phyloP scores from a whole-genome alignment of 345 rosid genomes.

The Sisymbrium irio region DNA sequence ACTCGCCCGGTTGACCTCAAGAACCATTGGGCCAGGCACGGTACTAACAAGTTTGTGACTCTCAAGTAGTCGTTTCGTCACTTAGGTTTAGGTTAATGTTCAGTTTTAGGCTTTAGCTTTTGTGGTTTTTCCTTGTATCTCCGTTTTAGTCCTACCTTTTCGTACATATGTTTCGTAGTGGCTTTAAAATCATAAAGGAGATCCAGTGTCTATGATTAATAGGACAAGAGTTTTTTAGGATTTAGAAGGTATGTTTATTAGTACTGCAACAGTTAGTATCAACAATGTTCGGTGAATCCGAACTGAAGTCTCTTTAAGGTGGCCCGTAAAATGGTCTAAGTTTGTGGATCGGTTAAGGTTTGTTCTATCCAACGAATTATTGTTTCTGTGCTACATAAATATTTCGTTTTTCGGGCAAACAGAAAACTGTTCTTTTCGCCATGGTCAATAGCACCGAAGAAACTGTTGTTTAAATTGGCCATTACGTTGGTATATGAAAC shows the following conservation, averaged over 20 bases:
- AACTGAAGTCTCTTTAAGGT: not conserved
- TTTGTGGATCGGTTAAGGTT: not conserved
- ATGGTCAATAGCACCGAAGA: not conserved
- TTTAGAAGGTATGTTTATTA: not conserved
- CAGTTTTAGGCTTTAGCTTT: conserved; percentile 11
- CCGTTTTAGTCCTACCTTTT: not conserved
- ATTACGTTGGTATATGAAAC: not conserved
- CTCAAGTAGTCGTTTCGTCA: conserved; percentile 40
- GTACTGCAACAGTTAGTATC: not conserved
- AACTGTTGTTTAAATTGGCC: no score
- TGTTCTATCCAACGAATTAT: not conserved
- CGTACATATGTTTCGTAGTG: conserved; percentile 17
- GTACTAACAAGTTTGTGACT: conserved; percentile 70
- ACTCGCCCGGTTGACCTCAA: conserved; percentile 58
- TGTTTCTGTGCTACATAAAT: not conserved
- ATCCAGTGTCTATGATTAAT: not conserved
- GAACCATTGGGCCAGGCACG: conserved; percentile 71
- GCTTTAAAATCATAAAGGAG: not conserved
- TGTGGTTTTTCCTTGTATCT: not conserved
- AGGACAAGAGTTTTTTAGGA: not conserved
- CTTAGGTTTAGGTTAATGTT: not conserved
- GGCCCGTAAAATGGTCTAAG: not conserved
- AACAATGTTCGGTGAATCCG: not conserved
- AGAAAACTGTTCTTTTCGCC: not conserved
- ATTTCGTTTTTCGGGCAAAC: not conserved